Evolutionary conservation across 108 stramenopile genomes (phyloP).

Genomic region (Discostella stelligeroides): DNA sequence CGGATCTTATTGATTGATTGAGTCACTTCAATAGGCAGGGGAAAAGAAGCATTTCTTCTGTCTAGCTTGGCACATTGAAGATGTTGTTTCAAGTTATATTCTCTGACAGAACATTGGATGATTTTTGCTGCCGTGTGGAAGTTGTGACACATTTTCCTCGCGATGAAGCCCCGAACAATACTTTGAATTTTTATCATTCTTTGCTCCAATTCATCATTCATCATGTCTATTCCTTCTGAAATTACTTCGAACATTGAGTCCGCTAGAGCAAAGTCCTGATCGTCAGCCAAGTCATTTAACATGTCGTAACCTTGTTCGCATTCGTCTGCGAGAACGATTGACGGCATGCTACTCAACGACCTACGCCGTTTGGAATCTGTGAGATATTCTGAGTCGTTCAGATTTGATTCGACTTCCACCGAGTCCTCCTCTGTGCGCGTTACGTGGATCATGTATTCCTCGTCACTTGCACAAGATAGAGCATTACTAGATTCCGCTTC

Average conservation of each 20-base stretch:
- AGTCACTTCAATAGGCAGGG: background rate
- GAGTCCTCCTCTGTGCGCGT: no score
- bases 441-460: no score
- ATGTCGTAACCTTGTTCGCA: no score
- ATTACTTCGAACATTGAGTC: constrained; percentile 5
- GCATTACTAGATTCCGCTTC: no score
- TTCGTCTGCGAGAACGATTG: no score
- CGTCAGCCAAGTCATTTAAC: background rate
- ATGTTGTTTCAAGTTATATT: constrained; percentile 5
- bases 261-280: background rate
- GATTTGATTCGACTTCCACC: no score
- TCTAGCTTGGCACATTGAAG: background rate
- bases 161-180: constrained; percentile 11
- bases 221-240: background rate
- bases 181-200: constrained; percentile 18
- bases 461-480: no score
- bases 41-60: background rate
- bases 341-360: no score
- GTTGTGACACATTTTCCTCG: background rate
- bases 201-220: background rate
- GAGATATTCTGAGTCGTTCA: no score
- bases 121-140: constrained; percentile 12
- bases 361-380: no score
- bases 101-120: constrained; percentile 16
- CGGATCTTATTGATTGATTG: background rate